phyloP scores from a whole-genome alignment of 2,329 filamentous ascomycete species.

The Aspergillus tamarii region DNA sequence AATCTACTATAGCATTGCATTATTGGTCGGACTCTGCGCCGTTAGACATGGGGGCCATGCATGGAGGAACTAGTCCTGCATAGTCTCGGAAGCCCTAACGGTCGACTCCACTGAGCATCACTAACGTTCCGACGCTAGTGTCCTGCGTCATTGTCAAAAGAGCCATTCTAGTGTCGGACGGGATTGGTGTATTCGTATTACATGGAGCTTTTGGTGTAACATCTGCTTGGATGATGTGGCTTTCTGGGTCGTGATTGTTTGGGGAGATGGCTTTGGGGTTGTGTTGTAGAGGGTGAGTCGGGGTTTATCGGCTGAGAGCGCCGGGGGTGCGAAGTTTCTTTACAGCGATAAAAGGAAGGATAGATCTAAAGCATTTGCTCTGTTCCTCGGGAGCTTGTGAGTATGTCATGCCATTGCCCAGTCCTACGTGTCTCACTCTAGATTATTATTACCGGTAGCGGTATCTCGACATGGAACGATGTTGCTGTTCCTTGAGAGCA shows the following conservation, averaged over 20 bases:
- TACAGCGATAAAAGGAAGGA: not conserved
- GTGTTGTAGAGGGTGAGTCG: not conserved
- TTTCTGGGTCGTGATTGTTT: not conserved
- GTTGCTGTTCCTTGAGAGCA: not conserved
- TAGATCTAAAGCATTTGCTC: too few species aligned
- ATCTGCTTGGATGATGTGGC: not conserved
- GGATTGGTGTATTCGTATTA: not conserved
- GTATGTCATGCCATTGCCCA: not conserved
- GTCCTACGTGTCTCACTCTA: not conserved
- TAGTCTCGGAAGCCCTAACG: constrained; percentile 1
- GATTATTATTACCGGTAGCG: not conserved
- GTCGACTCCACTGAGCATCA: not conserved
- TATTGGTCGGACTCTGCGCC: not conserved
- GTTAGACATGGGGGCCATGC: not conserved
- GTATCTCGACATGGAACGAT: too few species aligned
- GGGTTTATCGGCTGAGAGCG: not conserved
- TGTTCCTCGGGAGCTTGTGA: not conserved
- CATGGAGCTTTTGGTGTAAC: not conserved
- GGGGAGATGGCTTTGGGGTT: not conserved
- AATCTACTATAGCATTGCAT: not conserved
- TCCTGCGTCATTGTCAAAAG: not conserved
- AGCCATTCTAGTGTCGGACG: not conserved
- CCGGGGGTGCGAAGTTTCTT: not conserved
- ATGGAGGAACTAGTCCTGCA: not conserved
- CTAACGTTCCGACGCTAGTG: not conserved